A percentile compares a stretch with the other conserved stretches of the same genome.
Conservation (phyloP, 257 asterid genomes). For the Lycium barbarum region DNA sequence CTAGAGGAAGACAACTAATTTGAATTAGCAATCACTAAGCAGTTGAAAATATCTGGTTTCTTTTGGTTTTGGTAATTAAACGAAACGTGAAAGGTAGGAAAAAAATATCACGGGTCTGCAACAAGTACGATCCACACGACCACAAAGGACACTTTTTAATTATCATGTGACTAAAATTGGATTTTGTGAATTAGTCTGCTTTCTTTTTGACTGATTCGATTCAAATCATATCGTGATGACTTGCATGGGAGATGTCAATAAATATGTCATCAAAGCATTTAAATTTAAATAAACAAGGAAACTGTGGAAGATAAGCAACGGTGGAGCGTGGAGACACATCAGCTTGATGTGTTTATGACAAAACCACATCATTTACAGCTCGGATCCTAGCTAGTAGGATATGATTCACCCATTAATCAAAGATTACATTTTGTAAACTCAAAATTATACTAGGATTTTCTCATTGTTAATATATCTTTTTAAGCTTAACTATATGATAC, state of each 20-base stretch:
- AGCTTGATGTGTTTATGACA: background rate
- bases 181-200: background rate
- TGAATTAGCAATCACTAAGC: too few relatives aligned
- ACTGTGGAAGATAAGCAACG: background rate
- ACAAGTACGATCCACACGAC: background rate
- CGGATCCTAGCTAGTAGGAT: slow-evolving; percentile 22
- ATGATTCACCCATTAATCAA: background rate
- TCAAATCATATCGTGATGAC: background rate
- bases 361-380: slow-evolving; percentile 26
- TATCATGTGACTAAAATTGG: background rate
- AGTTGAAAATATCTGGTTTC: background rate
- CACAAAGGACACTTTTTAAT: background rate
- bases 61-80: background rate
- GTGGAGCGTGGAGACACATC: background rate
- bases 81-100: background rate
- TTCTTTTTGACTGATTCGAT: background rate
- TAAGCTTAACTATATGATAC: too few relatives aligned
- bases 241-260: background rate
- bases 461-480: background rate
- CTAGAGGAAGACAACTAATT: too few relatives aligned
- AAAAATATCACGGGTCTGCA: background rate
- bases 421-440: background rate
- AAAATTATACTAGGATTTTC: background rate
- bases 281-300: background rate
- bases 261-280: background rate